phyloP scores from a whole-genome alignment of 352 stramenopile genomes.

The Phytophthora pluvialis region DNA sequence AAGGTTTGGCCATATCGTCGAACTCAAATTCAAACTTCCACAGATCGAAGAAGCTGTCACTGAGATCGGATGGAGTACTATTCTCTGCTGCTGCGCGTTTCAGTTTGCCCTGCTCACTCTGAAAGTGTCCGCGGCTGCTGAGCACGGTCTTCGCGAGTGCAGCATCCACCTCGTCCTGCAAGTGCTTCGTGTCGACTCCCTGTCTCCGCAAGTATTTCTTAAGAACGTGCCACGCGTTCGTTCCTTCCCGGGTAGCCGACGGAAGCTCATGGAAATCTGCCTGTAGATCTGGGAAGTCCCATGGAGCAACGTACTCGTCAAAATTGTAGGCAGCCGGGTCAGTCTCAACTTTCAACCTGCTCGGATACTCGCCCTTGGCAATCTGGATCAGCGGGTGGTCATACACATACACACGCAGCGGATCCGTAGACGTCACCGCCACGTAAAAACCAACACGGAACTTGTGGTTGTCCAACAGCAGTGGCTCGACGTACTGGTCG shows the following conservation, averaged over 20 bases:
- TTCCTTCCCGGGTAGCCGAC: constrained; percentile 53
- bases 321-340: constrained; percentile 68
- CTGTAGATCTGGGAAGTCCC: constrained; percentile 75
- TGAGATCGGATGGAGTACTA: constrained; percentile 42
- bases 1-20: constrained; percentile 93
- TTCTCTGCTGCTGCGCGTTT: constrained; percentile 45
- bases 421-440: constrained; percentile 80
- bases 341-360: constrained; percentile 39
- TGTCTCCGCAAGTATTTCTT: constrained; percentile 66
- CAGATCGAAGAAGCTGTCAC: constrained; percentile 93
- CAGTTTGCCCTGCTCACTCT: constrained; percentile 53
- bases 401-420: constrained; percentile 87
- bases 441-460: constrained; percentile 91
- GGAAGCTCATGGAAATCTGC: constrained; percentile 69
- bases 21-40: constrained; percentile 97
- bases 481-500: constrained; percentile 83
- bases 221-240: constrained; percentile 71
- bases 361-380: constrained; percentile 68
- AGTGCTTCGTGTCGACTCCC: constrained; percentile 63
- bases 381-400: constrained; percentile 77
- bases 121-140: constrained; percentile 63
- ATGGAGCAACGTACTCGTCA: constrained; percentile 70
- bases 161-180: constrained; percentile 76
- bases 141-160: constrained; percentile 65
- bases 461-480: constrained; percentile 88